Evolutionary conservation across 2,329 filamentous ascomycete species (phyloP).

Genomic region (Aspergillus unguis): DNA sequence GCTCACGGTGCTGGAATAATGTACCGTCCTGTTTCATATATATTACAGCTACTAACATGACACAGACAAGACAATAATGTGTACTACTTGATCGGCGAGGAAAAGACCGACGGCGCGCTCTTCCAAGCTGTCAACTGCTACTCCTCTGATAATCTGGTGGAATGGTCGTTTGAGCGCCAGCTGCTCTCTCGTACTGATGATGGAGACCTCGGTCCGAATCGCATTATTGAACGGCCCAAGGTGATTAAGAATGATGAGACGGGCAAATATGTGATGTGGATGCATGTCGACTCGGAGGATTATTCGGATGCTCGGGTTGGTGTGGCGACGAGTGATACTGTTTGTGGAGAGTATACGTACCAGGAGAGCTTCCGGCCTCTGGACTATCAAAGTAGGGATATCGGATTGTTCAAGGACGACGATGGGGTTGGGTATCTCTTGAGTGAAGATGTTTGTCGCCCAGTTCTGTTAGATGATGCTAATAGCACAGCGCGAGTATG

Average conservation of each 20-base stretch:
- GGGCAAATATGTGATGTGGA: conserved; percentile 63
- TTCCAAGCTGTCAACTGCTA: conserved; percentile 69
- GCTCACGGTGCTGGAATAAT: conserved; percentile 59
- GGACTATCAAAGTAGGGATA: conserved; percentile 54
- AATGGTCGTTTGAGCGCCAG: conserved; percentile 61
- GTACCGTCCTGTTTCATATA: background rate
- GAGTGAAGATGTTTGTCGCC: conserved; percentile 55
- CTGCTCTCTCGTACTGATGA: conserved; percentile 51
- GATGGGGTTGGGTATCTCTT: conserved; percentile 60
- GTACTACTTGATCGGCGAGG: conserved; percentile 68
- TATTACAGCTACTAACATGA: background rate
- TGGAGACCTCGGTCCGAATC: conserved; percentile 57
- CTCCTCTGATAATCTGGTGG: conserved; percentile 52
- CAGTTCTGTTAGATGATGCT: no score
- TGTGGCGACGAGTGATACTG: conserved; percentile 56
- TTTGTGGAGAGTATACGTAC: conserved; percentile 58
- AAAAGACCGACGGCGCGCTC: conserved; percentile 60
- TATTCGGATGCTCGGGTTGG: conserved; percentile 65
- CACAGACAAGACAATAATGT: conserved; percentile 54
- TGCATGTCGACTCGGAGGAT: conserved; percentile 62
- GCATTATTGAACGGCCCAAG: conserved; percentile 66
- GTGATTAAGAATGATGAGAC: conserved; percentile 66
- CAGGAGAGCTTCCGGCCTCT: conserved; percentile 39
- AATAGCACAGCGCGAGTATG: conserved; percentile 11
- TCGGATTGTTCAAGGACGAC: conserved; percentile 56